Conservation (phyloP, 306 rosid genomes). For the Gastrolobium villosum region DNA sequence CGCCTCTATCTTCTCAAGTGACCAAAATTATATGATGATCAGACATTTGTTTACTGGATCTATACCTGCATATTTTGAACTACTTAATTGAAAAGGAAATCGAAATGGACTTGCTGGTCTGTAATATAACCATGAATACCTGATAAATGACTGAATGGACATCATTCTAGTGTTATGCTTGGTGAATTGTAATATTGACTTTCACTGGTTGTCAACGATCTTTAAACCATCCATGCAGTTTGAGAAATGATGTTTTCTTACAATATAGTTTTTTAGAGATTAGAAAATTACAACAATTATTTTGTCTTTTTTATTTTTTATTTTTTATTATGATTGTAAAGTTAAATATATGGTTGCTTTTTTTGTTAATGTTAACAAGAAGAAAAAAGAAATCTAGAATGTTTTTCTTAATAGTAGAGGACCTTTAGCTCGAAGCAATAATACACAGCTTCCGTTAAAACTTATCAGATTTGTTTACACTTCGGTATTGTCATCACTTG, state of each 20-base stretch:
- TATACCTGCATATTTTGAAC: conserved; percentile 11
- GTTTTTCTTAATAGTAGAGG: not conserved
- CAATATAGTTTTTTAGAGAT: not conserved
- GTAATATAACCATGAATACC: conserved; percentile 2
- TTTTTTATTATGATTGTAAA: not conserved
- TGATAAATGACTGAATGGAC: conserved; percentile 1
- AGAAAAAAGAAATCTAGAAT: not conserved
- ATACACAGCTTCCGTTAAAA: not conserved
- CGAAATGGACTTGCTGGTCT: not conserved
- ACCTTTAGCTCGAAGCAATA: conserved; percentile 2
- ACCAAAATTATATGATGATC: not conserved
- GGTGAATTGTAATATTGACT: not conserved
- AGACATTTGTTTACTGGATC: not conserved
- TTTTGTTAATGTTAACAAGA: not conserved
- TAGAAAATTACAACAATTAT: not conserved
- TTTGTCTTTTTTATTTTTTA: not conserved
- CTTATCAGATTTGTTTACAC: not conserved
- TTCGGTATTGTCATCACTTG: not conserved
- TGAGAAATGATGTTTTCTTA: conserved; percentile 11
- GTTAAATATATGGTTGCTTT: too few species aligned
- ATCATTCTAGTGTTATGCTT: conserved; percentile 5
- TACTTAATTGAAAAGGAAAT: not conserved
- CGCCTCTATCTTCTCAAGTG: conserved; percentile 20
- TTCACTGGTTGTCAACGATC: not conserved
- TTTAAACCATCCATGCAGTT: not conserved